Conservation (phyloP, 257 asterid genomes). For the Orobanche coerulescens region DNA sequence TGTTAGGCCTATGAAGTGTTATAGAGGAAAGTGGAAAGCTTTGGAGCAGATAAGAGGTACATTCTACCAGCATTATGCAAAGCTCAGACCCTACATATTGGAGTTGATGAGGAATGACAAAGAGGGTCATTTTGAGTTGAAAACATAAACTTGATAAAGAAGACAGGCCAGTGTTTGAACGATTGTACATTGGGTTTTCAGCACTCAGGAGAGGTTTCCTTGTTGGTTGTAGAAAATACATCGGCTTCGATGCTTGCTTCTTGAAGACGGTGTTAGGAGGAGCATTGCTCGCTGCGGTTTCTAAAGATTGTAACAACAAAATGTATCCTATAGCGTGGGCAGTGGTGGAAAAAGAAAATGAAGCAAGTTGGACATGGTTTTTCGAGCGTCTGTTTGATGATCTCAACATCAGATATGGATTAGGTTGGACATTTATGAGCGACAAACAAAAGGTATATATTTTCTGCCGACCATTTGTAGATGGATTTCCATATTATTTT, state of each 20-base stretch:
- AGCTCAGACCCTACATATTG: not conserved
- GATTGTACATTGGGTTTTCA: not conserved
- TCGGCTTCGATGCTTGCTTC: not conserved
- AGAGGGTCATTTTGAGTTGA: too few relatives aligned
- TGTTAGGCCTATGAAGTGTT: too few relatives aligned
- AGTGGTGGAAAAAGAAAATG: not conserved
- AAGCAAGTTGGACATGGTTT: not conserved
- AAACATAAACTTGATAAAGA: too few relatives aligned
- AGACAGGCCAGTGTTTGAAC: too few relatives aligned
- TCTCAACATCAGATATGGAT: not conserved
- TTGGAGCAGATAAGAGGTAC: not conserved
- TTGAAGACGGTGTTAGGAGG: not conserved
- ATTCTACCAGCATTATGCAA: not conserved
- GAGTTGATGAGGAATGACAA: not conserved
- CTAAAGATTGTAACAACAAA: not conserved
- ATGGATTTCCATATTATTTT: too few relatives aligned
- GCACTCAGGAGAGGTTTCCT: not conserved
- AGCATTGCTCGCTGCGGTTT: not conserved
- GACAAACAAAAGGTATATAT: not conserved
- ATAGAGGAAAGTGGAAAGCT: not conserved
- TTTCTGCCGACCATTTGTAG: too few relatives aligned
- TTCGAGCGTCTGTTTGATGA: not conserved
- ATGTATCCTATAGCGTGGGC: not conserved
- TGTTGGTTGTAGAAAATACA: not conserved
- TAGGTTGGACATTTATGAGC: not conserved